Evolutionary conservation across 495 filamentous ascomycete species (phyloP).

Genomic region (Aspergillus steynii): DNA sequence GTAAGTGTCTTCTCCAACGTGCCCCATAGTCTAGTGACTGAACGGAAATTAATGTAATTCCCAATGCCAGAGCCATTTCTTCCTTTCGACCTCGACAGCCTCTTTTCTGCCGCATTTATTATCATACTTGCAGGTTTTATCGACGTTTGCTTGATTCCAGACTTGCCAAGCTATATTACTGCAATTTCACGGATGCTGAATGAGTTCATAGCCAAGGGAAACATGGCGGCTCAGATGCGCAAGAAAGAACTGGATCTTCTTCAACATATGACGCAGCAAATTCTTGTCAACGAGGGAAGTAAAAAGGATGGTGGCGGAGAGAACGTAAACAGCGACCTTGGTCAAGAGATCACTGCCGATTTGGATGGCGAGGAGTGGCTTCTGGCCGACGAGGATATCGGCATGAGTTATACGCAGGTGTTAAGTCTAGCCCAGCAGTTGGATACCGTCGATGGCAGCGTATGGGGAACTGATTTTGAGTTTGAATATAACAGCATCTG

Average conservation of each 20-base stretch:
- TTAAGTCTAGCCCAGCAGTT: constrained; percentile 6
- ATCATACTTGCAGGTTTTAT: constrained; percentile 11
- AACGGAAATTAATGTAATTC: too few species aligned
- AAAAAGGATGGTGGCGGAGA: too few species aligned
- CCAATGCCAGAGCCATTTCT: background rate
- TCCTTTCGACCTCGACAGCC: constrained; percentile 2
- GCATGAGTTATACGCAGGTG: constrained; percentile 6
- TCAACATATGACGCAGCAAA: constrained; percentile 2
- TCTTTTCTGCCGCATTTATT: constrained; percentile 11
- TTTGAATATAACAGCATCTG: constrained; percentile 7
- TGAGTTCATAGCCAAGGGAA: constrained; percentile 6
- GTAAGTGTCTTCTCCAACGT: background rate
- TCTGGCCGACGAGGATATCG: background rate
- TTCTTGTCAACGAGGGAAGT: background rate
- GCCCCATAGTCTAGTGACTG: too few species aligned
- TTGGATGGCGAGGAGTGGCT: background rate
- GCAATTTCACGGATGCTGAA: constrained; percentile 5
- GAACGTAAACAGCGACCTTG: too few species aligned
- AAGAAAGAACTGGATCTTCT: constrained; percentile 8
- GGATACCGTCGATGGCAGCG: constrained; percentile 5
- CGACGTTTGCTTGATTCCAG: constrained; percentile 7
- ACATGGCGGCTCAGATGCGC: constrained; percentile 5
- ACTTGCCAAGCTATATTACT: constrained; percentile 9
- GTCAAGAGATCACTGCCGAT: too few species aligned
- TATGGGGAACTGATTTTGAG: constrained; percentile 2